A percentile compares a stretch with the other conserved stretches of the same genome.
phyloP scores from a whole-genome alignment of 2,329 filamentous ascomycete genomes.

The Curvularia hawaiiensis region DNA sequence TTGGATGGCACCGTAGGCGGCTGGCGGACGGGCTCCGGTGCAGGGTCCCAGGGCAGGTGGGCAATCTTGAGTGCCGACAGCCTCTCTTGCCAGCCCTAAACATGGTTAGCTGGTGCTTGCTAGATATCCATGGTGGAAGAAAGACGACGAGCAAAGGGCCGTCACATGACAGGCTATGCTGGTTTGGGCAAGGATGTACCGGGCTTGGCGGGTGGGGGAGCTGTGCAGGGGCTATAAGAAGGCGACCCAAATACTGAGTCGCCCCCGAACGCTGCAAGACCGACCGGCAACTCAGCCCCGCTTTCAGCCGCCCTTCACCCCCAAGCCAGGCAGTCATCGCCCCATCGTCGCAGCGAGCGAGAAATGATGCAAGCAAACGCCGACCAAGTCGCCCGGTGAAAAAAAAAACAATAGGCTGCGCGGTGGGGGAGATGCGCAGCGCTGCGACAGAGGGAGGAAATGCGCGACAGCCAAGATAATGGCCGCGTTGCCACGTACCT shows the following conservation, averaged over 20 bases:
- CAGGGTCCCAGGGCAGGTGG: slow-evolving; percentile 93
- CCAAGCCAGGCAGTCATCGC: slow-evolving; percentile 34
- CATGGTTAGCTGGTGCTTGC: slow-evolving; percentile 22
- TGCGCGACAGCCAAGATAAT: slow-evolving; percentile 19
- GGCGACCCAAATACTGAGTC: slow-evolving; percentile 52
- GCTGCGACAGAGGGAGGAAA: slow-evolving; percentile 22
- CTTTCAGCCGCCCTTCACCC: slow-evolving; percentile 47
- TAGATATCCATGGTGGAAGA: slow-evolving; percentile 7
- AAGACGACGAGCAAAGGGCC: slow-evolving; percentile 13
- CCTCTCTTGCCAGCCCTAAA: slow-evolving; percentile 91
- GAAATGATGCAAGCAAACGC: slow-evolving; percentile 20
- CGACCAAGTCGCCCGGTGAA: slow-evolving; percentile 14
- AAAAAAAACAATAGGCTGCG: slow-evolving; percentile 2
- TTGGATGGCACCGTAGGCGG: slow-evolving; percentile 51
- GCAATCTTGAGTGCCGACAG: slow-evolving; percentile 84
- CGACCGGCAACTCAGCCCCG: slow-evolving; percentile 50
- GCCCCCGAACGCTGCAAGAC: slow-evolving; percentile 46
- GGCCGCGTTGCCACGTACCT: slow-evolving; percentile 65
- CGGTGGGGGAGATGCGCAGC: slow-evolving; percentile 11
- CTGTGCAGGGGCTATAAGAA: slow-evolving; percentile 54
- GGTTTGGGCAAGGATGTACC: slow-evolving; percentile 38
- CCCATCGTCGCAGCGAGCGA: slow-evolving; percentile 23
- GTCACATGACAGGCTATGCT: slow-evolving; percentile 47
- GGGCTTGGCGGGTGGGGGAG: slow-evolving; percentile 45
- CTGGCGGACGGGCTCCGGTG: slow-evolving; percentile 57